Percentiles rank a stretch among this genome's conserved stretches.
Evolutionary conservation across 495 filamentous ascomycete species (phyloP).

Genomic region (Neurospora sp.): DNA sequence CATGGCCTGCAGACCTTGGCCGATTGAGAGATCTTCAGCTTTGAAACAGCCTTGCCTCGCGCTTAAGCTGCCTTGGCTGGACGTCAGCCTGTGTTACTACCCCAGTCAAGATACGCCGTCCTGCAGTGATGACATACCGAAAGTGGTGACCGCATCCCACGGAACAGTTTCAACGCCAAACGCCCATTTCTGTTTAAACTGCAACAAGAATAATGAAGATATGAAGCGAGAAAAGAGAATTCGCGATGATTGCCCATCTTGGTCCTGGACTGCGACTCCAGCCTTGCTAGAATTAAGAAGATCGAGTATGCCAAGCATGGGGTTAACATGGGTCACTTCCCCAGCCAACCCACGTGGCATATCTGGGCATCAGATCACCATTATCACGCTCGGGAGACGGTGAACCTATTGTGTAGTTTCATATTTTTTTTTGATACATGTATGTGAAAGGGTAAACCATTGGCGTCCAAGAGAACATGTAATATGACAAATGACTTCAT

Average conservation of each 20-base stretch:
- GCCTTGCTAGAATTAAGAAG: neutral
- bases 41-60: neutral
- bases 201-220: neutral
- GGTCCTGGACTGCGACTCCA: neutral
- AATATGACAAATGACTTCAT: neutral
- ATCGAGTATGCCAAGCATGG: neutral
- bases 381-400: neutral
- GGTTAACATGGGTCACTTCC: neutral
- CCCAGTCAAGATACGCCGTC: neutral
- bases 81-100: neutral
- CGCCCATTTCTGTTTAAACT: neutral
- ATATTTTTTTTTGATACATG: neutral
- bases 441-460: neutral
- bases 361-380: neutral
- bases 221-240: neutral
- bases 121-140: neutral
- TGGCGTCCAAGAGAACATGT: neutral
- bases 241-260: neutral
- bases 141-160: neutral
- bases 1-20: neutral
- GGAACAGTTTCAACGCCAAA: neutral
- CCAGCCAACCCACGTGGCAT: neutral
- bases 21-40: neutral
- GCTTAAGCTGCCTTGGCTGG: neutral
- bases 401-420: neutral